Evolutionary conservation across 2,329 filamentous ascomycete genomes (phyloP).

Genomic region (Stylonectria norvegica): DNA sequence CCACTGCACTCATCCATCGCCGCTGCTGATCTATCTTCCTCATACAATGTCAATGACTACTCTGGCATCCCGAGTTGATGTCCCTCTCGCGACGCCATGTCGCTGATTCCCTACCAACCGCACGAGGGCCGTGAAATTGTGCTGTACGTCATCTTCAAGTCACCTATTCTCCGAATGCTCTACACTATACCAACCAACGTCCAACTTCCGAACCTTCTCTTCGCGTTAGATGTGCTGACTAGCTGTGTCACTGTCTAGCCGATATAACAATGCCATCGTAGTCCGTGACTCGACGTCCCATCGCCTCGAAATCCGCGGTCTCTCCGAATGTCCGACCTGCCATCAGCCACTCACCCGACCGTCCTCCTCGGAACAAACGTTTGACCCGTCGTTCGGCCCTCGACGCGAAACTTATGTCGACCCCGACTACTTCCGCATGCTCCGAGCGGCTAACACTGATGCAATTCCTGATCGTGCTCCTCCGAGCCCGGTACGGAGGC

Average conservation of each 20-base stretch:
- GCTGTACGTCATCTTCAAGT: constrained; percentile 55
- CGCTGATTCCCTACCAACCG: constrained; percentile 72
- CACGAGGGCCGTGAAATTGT: constrained; percentile 75
- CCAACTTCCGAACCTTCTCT: background rate
- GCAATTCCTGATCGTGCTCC: constrained; percentile 44
- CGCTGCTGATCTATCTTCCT: constrained; percentile 7
- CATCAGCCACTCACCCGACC: constrained; percentile 62
- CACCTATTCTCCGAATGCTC: constrained; percentile 4
- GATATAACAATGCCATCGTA: constrained; percentile 88
- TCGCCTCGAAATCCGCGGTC: constrained; percentile 75
- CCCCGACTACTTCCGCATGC: constrained; percentile 93
- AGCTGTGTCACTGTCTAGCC: constrained; percentile 50
- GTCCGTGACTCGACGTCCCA: constrained; percentile 83
- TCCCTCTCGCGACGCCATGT: constrained; percentile 42
- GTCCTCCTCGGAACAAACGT: constrained; percentile 46
- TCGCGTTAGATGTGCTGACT: background rate
- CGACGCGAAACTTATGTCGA: constrained; percentile 70
- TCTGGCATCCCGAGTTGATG: constrained; percentile 18
- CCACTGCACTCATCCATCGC: no score
- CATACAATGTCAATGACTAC: constrained; percentile 26
- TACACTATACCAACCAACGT: background rate
- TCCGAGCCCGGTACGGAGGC: constrained; percentile 52
- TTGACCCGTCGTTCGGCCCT: constrained; percentile 40
- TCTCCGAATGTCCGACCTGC: constrained; percentile 87
- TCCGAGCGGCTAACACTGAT: constrained; percentile 55